These are phyloP conservation scores for Pseudomassariella vexata DNA, from an alignment of 2,329 filamentous ascomycete genomes.

Conservation along the genomic window DNA sequence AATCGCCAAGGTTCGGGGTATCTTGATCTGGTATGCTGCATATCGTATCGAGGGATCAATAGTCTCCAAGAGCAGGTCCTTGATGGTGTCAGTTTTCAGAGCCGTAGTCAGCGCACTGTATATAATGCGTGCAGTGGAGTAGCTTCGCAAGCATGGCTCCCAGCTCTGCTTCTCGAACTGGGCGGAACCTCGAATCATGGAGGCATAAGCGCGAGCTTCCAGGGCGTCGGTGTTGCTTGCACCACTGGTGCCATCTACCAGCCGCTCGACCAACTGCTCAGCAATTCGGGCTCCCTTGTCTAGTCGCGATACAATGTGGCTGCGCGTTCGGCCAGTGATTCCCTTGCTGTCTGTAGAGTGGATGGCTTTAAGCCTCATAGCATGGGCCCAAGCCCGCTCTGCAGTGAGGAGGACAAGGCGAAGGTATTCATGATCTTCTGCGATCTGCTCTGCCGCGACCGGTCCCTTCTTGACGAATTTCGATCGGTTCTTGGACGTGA, in stretches of 20 bases:
- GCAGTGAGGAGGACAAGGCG: constrained; percentile 77
- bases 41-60: constrained; percentile 93
- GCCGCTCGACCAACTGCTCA: constrained; percentile 57
- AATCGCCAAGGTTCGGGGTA: constrained; percentile 79
- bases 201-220: constrained; percentile 80
- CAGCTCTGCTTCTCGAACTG: constrained; percentile 86
- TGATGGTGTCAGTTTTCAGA: constrained; percentile 70
- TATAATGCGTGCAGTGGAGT: constrained; percentile 71
- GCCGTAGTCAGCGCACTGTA: constrained; percentile 69
- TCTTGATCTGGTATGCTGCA: constrained; percentile 85
- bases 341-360: constrained; percentile 76
- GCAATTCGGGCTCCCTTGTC: constrained; percentile 72
- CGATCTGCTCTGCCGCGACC: constrained; percentile 70
- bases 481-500: constrained; percentile 76
- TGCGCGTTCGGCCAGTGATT: constrained; percentile 72
- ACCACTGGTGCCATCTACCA: constrained; percentile 61
- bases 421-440: constrained; percentile 70
- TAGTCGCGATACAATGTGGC: constrained; percentile 83
- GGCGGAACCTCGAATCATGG: constrained; percentile 68
- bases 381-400: constrained; percentile 91
- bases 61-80: constrained; percentile 77
- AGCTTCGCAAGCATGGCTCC: constrained; percentile 70
- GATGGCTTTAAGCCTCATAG: constrained; percentile 85
- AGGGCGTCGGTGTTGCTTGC: constrained; percentile 67
- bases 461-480: constrained; percentile 72